Evolutionary conservation across 495 filamentous ascomycete species (phyloP), one percentile per base, ranked within the genome.

Genomic region (Penicillium crystallinum): DNA sequence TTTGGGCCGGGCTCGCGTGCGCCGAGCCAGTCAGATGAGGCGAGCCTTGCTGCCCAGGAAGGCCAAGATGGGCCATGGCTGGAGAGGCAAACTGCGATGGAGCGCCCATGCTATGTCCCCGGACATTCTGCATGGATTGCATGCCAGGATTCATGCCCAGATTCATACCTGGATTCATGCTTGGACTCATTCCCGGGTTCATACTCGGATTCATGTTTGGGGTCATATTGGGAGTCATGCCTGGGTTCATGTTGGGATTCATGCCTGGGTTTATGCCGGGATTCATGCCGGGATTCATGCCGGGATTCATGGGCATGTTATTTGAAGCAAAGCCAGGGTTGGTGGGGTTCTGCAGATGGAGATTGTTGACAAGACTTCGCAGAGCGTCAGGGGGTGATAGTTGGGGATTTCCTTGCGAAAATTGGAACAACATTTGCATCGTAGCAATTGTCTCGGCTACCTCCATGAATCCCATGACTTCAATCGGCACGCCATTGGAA

Each of bases 381-480:
- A 90, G 75, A 2, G 84, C 83, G 33, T 77, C 69, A 22, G 81
- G 80, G 1, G 86, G 81, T 1, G 79, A 72, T 8, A 86, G 57
- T 3, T 77, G 70, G 0, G 81, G 76, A 50, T 88, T 74, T 14
- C 71, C 53, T 33, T 84, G 81, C 19, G 80, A 83, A 54, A 73
- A 86, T 30, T 70, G 67, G 65, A 88, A 87, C 3, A 89, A 56
- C 25, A 82, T 74, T 61, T 79, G 82, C 86, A 91, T 89, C 49
- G 83, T 79, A 7, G 84, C 85, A 51, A 90, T 82, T 14, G 87
- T 84, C 64, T 91, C 87, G 19, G 85, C 82, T 43, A 88, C 78
- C 76, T 90, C 87, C 45, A 90, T 72, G 53, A 88, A 89, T 53
- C 79, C 76, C 65, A 83, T 79, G 0, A 89, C 83, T 14, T 65